Base-by-base conservation (phyloP, 2,329 filamentous ascomycete species). In the Cordyceps pruinosa region DNA sequence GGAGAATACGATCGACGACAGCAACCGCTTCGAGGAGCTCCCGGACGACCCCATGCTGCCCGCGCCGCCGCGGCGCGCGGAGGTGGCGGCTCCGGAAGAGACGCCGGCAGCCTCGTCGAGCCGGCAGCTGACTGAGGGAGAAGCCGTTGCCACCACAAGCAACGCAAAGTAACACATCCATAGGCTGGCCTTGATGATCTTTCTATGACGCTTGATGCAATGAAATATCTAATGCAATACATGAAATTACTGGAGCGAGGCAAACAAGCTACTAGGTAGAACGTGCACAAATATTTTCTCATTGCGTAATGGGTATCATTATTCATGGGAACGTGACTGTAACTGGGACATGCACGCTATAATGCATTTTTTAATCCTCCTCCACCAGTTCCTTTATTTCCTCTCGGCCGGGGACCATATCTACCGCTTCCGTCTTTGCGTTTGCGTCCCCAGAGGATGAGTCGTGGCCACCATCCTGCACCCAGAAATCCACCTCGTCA, bases 401-500 rank as follows among this genome's bases (percentile, higher is more conserved):
- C 62, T 79, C 82, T 58, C 73, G 73, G 17, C 72, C 77, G 9
- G 73, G 73, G 39, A 69, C 75, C 66, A 73, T 72, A 28, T 72
- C 73, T 0, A 71, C 71, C 19, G 71, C 73, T 35, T 75, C 71
- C 53, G 72, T 74, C 66, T 77, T 77, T 32, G 71, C 74, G 48
- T 73, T 77, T 15, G 71, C 72, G 13, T 68, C 77, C 10, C 73
- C 73, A 45, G 73, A 71, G 58, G 77, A 78, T 47, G 77, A 73
- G 9, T 77, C 74, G 59, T 74, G 75, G 9, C 76, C 77, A 25
- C 80, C 80, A 61, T 90, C 89, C 67, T 89, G 83, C 70, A 86
- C 79, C 86, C 84, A 95, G 73, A 89, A 94, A 74, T 96, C 91
- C 49, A 96, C 89, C 73, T 99, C 94, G 67, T 99, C 94, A 32